Evolutionary conservation across 306 rosid genomes (phyloP), one percentile per base, ranked within the genome.

Genomic region (Acacia melanoxylon): DNA sequence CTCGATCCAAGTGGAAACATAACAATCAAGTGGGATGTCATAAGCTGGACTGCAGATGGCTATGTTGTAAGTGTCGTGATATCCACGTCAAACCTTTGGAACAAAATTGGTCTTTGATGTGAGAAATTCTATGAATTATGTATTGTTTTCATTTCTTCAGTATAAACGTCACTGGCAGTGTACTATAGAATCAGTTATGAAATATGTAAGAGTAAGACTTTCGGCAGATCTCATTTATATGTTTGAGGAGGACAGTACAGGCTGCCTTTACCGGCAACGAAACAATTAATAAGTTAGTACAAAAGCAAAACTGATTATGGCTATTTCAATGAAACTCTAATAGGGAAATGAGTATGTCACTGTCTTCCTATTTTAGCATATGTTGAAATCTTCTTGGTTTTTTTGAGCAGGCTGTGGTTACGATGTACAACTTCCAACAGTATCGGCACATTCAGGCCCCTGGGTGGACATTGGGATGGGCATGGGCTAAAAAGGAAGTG

Each of bases 401-500:
- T 44, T 68, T 70, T 79, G 86, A 54, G 86, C 93, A 92, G 99
- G 98, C 98, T 19, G 87, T 86, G 82, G 99, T 95, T 75, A 91
- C 99, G 56, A 90, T 95, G 90, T 95, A 65, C 85, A 95, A 95
- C 90, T 95, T 95, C 86, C 99, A 95, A 85, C 96, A 91, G 83
- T 92, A 93, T 83, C 98, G 98, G 46, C 99, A 93, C 65, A 95
- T 95, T 72, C 94, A 91, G 89, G 87, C 92, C 1, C 98, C 98
- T 0, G 99, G 99, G 25, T 95, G 98, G 99, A 84, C 91, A 46
- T 67, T 95, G 78, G 96, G 97, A 75, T 95, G 98, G 99, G 89
- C 97, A 69, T 95, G 99, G 99, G 97, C 99, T 0, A 92, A 95
- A 78, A 95, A 95, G 80, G 99, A 95, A 87, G 98, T 95, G 19